phyloP scores from a whole-genome alignment of 1,139 yeast genomes.

The Yamadazyma triangularis region DNA sequence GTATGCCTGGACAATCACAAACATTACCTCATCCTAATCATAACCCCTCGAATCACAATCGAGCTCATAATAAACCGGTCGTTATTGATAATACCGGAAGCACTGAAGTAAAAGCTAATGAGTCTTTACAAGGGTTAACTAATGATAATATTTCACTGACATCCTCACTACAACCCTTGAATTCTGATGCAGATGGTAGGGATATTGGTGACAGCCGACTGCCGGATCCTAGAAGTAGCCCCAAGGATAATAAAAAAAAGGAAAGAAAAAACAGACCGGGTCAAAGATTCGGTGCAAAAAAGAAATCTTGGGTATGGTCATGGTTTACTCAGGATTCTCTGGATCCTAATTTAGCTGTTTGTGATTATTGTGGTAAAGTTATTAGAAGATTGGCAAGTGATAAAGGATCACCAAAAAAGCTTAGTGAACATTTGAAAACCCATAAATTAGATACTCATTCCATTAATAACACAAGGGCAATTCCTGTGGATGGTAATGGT shows the following conservation, averaged over 20 bases:
- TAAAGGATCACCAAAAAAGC: conserved; percentile 57
- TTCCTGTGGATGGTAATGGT: conserved; percentile 39
- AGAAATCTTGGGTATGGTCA: conserved; percentile 60
- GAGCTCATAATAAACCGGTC: background rate
- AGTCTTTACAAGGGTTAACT: too few relatives aligned
- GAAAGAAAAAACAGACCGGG: conserved; percentile 44
- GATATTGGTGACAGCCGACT: too few relatives aligned
- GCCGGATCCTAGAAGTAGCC: too few relatives aligned
- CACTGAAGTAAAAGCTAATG: too few relatives aligned
- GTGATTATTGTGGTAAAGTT: conserved; percentile 50
- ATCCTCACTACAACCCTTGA: too few relatives aligned
- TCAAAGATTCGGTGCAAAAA: conserved; percentile 53
- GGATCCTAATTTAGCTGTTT: conserved; percentile 49
- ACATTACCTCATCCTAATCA: too few relatives aligned
- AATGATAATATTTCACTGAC: too few relatives aligned
- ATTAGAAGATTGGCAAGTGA: conserved; percentile 47
- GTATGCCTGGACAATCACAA: too few relatives aligned
- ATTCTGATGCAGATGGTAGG: too few relatives aligned
- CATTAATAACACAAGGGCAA: conserved; percentile 30
- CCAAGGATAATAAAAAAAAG: conserved; percentile 13
- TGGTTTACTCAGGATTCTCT: conserved; percentile 52
- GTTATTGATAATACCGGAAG: too few relatives aligned
- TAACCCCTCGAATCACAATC: background rate
- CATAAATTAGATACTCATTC: conserved; percentile 43
- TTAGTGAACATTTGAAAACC: conserved; percentile 53